These are phyloP conservation scores for Phytophthora europaea DNA, from an alignment of 352 stramenopile genomes.

Conservation along the genomic window DNA sequence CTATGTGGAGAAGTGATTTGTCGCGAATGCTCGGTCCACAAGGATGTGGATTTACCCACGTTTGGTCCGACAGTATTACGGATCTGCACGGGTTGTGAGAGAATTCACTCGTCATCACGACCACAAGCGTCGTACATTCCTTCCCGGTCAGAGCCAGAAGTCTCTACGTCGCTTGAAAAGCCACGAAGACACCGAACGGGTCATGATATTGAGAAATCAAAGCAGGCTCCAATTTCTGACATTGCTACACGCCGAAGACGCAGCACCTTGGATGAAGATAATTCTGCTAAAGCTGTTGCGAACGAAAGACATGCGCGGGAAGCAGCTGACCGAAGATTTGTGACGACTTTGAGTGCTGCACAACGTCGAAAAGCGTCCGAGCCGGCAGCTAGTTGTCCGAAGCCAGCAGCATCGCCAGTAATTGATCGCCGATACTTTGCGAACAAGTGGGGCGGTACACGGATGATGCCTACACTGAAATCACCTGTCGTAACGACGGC, in stretches of 20 bases:
- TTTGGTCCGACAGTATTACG: constrained; percentile 72
- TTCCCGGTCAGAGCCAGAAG: constrained; percentile 29
- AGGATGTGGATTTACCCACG: constrained; percentile 73
- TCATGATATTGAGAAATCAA: constrained; percentile 3
- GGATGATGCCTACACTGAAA: constrained; percentile 15
- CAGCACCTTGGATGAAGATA: constrained; percentile 19
- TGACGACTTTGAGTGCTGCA: constrained; percentile 1
- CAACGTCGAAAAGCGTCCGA: constrained; percentile 17
- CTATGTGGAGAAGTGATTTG: constrained; percentile 84
- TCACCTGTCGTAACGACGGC: constrained; percentile 20
- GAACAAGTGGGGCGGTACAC: constrained; percentile 26
- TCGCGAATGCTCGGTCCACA: constrained; percentile 75
- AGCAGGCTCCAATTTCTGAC: constrained; percentile 3
- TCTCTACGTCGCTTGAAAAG: constrained; percentile 16
- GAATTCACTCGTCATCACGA: constrained; percentile 15
- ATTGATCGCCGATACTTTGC: constrained; percentile 39
- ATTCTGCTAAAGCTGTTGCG: background rate
- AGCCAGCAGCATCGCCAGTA: constrained; percentile 24
- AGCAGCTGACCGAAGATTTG: constrained; percentile 9
- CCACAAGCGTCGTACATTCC: constrained; percentile 23
- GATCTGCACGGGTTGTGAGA: constrained; percentile 73
- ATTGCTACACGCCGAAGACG: constrained; percentile 12
- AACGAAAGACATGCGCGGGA: constrained; percentile 5
- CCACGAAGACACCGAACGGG: constrained; percentile 20
- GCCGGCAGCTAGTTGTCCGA: constrained; percentile 29